phyloP scores from a whole-genome alignment of 352 stramenopile species.

The Pythium phragmitis region DNA sequence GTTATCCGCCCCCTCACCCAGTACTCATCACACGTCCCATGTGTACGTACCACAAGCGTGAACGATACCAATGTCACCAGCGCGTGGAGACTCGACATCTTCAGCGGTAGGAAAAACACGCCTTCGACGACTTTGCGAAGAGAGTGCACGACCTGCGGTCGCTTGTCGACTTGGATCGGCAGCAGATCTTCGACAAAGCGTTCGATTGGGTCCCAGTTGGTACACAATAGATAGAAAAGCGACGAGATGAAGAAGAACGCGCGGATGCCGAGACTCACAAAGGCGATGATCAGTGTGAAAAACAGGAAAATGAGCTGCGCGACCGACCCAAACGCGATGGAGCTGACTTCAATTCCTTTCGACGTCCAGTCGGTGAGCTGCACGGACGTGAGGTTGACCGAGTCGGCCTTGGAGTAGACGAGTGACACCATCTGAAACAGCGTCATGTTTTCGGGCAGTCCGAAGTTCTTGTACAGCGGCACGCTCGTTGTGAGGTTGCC shows the following conservation, averaged over 20 bases:
- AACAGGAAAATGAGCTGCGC: slow-evolving; percentile 78
- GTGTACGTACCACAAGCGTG: slow-evolving; percentile 64
- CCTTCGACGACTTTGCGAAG: slow-evolving; percentile 81
- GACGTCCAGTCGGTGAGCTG: slow-evolving; percentile 86
- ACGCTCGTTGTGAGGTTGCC: slow-evolving; percentile 46
- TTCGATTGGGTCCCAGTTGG: slow-evolving; percentile 86
- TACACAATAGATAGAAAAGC: slow-evolving; percentile 85
- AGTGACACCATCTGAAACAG: slow-evolving; percentile 68
- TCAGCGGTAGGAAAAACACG: slow-evolving; percentile 86
- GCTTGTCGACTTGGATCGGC: slow-evolving; percentile 73
- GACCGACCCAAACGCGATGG: slow-evolving; percentile 77
- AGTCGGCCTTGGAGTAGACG: slow-evolving; percentile 83
- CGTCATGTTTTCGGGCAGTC: slow-evolving; percentile 82
- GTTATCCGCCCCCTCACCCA: not conserved
- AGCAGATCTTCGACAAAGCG: slow-evolving; percentile 77
- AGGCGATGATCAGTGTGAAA: slow-evolving; percentile 78
- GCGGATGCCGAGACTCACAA: slow-evolving; percentile 82
- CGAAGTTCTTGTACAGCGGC: slow-evolving; percentile 53
- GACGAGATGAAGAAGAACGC: slow-evolving; percentile 89
- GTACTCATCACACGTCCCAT: not conserved
- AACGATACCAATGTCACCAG: slow-evolving; percentile 89
- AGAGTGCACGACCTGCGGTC: slow-evolving; percentile 65
- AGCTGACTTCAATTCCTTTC: slow-evolving; percentile 81
- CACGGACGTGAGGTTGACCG: slow-evolving; percentile 81
- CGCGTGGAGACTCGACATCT: slow-evolving; percentile 87